Conservation (phyloP, 108 stramenopile genomes). For the Fragilariopsis cylindrus region DNA sequence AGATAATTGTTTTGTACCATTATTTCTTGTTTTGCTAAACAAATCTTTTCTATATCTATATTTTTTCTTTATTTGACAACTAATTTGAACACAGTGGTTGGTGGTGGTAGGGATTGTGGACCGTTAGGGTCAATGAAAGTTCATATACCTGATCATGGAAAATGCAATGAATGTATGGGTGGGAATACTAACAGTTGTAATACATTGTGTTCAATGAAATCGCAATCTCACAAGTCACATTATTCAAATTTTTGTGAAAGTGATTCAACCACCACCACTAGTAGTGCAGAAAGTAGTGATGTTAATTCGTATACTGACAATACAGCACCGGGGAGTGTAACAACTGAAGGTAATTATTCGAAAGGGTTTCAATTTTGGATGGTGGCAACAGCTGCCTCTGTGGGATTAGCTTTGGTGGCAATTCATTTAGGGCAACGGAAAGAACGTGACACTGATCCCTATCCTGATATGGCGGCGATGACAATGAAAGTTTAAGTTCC, state of each 20-base stretch:
- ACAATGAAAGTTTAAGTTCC: not conserved
- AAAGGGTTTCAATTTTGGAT: constrained; percentile 30
- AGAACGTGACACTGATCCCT: not conserved
- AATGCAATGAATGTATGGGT: not conserved
- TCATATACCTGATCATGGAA: not conserved
- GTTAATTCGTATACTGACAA: constrained; percentile 3
- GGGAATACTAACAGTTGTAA: not conserved
- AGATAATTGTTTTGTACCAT: not conserved
- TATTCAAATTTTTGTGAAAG: not conserved
- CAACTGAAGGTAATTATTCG: not conserved
- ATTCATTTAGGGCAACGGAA: constrained; percentile 24
- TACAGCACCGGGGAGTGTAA: not conserved
- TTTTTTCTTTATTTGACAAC: not conserved
- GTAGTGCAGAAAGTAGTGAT: not conserved
- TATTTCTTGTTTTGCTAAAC: too few species aligned
- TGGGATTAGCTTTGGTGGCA: constrained; percentile 20
- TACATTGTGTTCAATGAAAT: not conserved
- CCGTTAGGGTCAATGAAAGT: not conserved
- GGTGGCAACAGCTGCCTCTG: constrained; percentile 19
- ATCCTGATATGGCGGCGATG: not conserved
- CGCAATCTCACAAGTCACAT: not conserved
- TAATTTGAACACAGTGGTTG: not conserved
- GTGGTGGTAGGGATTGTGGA: constrained; percentile 1
- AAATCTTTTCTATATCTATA: not conserved
- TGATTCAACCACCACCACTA: not conserved